These are phyloP conservation scores for Pythium apleroticum DNA, from an alignment of 352 stramenopile genomes.

Conservation along the genomic window DNA sequence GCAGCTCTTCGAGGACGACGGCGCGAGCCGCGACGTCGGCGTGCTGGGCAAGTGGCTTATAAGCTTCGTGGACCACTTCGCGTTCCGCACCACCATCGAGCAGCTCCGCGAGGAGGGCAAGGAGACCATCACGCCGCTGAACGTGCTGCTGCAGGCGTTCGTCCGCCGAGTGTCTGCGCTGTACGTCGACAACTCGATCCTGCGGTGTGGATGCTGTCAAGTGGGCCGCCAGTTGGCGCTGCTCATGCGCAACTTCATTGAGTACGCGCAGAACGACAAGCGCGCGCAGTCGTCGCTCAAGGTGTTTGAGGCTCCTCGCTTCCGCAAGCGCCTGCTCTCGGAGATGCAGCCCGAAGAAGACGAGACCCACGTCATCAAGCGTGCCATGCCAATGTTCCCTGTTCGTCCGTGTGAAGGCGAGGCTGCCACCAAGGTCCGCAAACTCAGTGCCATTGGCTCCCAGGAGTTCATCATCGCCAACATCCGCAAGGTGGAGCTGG, in stretches of 20 bases:
- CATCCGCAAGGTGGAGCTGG: slow-evolving; percentile 41
- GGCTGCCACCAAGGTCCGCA: slow-evolving; percentile 46
- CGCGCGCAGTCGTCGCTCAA: slow-evolving; percentile 13
- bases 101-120: slow-evolving; percentile 65
- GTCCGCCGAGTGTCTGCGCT: slow-evolving; percentile 60
- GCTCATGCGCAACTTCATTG: slow-evolving; percentile 66
- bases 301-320: slow-evolving; percentile 15
- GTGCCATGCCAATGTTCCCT: slow-evolving; percentile 28
- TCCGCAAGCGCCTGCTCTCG: slow-evolving; percentile 55
- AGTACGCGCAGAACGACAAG: slow-evolving; percentile 34
- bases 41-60: slow-evolving; percentile 72
- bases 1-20: slow-evolving; percentile 16
- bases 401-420: slow-evolving; percentile 13
- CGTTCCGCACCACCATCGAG: slow-evolving; percentile 56
- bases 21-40: slow-evolving; percentile 32
- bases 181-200: slow-evolving; percentile 54
- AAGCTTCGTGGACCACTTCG: slow-evolving; percentile 74
- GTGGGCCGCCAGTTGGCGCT: slow-evolving; percentile 55
- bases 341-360: slow-evolving; percentile 51
- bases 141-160: slow-evolving; percentile 70
- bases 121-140: slow-evolving; percentile 73
- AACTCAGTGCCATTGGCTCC: slow-evolving; percentile 51
- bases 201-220: slow-evolving; percentile 51
- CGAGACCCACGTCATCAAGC: slow-evolving; percentile 18
- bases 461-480: slow-evolving; percentile 14